phyloP scores from a whole-genome alignment of 2,329 filamentous ascomycete species.

The Chrysosporium queenslandicum region DNA sequence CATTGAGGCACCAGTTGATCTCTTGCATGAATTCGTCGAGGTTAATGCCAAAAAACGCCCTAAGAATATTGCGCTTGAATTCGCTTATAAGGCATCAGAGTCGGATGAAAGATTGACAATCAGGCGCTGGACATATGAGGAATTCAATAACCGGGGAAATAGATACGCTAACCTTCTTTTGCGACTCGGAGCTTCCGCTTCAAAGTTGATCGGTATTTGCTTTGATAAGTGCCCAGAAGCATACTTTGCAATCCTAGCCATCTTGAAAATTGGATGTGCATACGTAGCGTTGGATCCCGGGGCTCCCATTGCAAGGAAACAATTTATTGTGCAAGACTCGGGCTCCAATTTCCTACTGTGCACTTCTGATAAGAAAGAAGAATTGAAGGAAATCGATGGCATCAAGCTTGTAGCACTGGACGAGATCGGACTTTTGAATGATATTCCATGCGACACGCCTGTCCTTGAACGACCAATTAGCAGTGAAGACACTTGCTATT shows the following conservation, averaged over 20 bases:
- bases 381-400: constrained; percentile 28
- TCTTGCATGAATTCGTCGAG: constrained; percentile 75
- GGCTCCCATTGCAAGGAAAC: constrained; percentile 61
- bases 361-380: constrained; percentile 37
- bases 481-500: constrained; percentile 60
- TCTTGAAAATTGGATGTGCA: constrained; percentile 70
- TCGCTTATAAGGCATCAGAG: constrained; percentile 47
- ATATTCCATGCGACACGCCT: constrained; percentile 29
- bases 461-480: constrained; percentile 28
- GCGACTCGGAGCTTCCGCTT: constrained; percentile 40
- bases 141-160: constrained; percentile 63
- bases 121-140: constrained; percentile 60
- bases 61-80: constrained; percentile 60
- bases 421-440: constrained; percentile 28
- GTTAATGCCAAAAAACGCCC: constrained; percentile 47
- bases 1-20: constrained; percentile 48
- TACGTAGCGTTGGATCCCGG: constrained; percentile 71
- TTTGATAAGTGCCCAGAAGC: constrained; percentile 81
- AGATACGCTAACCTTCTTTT: constrained; percentile 57
- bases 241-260: constrained; percentile 69
- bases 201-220: constrained; percentile 61
- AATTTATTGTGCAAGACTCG: constrained; percentile 70
- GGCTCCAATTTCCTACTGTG: constrained; percentile 54
- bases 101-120: constrained; percentile 39
- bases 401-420: constrained; percentile 42